phyloP scores from a whole-genome alignment of 345 rosid genomes.

The Streptanthus diversifolius region DNA sequence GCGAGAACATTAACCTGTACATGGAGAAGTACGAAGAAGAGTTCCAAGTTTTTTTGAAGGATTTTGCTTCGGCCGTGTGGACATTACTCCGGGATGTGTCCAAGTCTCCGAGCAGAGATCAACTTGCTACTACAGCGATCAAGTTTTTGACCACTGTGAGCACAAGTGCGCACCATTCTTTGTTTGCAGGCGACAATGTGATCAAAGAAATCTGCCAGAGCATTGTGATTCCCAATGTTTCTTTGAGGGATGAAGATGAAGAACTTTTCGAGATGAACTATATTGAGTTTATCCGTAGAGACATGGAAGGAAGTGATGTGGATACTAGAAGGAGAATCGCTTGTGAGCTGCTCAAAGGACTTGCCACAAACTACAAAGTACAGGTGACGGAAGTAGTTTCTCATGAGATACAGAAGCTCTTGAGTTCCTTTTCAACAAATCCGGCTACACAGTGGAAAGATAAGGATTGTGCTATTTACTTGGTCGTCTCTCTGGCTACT shows the following conservation, averaged over 20 bases:
- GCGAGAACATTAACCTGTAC: constrained; percentile 90
- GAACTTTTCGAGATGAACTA: constrained; percentile 97
- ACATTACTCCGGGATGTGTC: constrained; percentile 77
- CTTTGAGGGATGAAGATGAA: constrained; percentile 91
- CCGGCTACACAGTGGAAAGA: constrained; percentile 90
- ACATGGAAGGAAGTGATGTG: constrained; percentile 99
- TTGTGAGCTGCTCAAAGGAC: constrained; percentile 92
- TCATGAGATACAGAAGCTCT: constrained; percentile 68
- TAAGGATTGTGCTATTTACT: constrained; percentile 90
- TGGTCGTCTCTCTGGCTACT: constrained; percentile 86
- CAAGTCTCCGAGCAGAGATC: constrained; percentile 64
- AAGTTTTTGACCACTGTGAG: constrained; percentile 95
- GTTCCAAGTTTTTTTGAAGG: constrained; percentile 61
- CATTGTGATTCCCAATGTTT: constrained; percentile 92
- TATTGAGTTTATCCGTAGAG: constrained; percentile 93
- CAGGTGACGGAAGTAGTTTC: constrained; percentile 68
- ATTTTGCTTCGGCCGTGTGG: constrained; percentile 85
- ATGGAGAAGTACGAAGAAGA: constrained; percentile 98
- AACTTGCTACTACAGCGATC: constrained; percentile 79
- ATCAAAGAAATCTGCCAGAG: constrained; percentile 80
- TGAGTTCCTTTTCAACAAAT: constrained; percentile 57
- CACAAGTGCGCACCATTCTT: constrained; percentile 81
- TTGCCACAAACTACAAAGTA: constrained; percentile 73
- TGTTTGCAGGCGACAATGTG: constrained; percentile 75
- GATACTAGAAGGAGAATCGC: constrained; percentile 98